Conservation (phyloP, 2,329 filamentous ascomycete species). For the Penicillium sp. region DNA sequence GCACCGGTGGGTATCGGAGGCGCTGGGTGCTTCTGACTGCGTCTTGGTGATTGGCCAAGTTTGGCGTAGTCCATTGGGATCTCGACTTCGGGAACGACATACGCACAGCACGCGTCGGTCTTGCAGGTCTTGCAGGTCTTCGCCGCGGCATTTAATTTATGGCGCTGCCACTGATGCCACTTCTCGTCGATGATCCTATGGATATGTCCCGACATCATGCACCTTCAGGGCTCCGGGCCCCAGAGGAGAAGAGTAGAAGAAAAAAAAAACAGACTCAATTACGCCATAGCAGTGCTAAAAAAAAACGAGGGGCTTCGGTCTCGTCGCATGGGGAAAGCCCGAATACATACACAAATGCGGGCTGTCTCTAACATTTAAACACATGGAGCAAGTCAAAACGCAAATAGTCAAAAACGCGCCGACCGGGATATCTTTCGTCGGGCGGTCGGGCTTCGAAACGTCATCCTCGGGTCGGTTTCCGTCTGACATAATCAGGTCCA, state of each 20-base stretch:
- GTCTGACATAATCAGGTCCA: conserved; percentile 2
- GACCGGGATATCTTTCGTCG: conserved; percentile 6
- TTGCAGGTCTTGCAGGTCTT: no score
- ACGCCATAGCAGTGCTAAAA: conserved; percentile 25
- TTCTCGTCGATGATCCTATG: not conserved
- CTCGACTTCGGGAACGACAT: conserved; percentile 12
- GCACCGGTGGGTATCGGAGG: conserved; percentile 1
- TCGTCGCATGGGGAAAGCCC: not conserved
- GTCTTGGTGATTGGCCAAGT: conserved; percentile 11
- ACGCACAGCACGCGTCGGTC: not conserved
- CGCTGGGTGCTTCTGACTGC: not conserved
- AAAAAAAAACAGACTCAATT: conserved; percentile 12
- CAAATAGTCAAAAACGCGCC: conserved; percentile 6
- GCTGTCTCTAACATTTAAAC: not conserved
- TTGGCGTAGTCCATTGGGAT: conserved; percentile 10
- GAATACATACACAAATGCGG: conserved; percentile 13
- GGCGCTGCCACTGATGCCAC: not conserved
- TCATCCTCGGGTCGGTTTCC: conserved; percentile 1
- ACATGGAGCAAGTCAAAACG: not conserved
- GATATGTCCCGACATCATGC: not conserved
- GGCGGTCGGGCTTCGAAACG: not conserved
- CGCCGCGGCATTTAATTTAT: not conserved
- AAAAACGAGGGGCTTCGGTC: conserved; percentile 13
- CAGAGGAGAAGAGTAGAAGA: not conserved
- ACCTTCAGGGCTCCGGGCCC: not conserved